Percentiles rank a stretch among this genome's conserved stretches.
These are phyloP conservation scores for Saussurea involucrata DNA, from an alignment of 129 eudicot genomes.

Conservation along the genomic window DNA sequence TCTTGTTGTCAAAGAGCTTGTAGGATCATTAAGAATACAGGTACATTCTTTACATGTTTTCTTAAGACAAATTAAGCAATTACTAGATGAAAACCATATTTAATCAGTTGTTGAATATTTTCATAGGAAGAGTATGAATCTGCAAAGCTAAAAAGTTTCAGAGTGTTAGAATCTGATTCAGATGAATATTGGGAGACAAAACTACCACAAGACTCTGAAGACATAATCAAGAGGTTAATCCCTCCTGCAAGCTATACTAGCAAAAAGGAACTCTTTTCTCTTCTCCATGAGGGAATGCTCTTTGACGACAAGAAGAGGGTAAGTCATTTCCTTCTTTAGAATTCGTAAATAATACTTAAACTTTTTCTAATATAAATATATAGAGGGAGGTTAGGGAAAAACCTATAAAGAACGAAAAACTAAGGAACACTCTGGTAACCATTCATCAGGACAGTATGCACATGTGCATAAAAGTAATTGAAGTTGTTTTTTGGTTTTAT, in stretches of 20 bases:
- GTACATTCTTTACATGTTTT: not conserved
- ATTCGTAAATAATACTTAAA: not conserved
- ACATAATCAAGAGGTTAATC: not conserved
- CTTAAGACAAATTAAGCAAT: not conserved
- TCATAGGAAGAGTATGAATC: not conserved
- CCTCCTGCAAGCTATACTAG: not conserved
- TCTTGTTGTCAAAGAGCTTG: no score
- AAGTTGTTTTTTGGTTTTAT: no score
- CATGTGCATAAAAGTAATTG: no score
- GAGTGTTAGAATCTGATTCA: not conserved
- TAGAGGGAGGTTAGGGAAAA: no score
- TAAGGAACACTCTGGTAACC: no score
- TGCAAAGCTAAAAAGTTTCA: not conserved
- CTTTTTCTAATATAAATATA: not conserved
- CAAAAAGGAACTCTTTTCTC: not conserved
- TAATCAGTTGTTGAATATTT: no score
- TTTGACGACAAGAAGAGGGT: not conserved
- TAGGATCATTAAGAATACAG: no score
- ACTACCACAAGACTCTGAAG: not conserved
- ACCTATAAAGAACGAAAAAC: no score
- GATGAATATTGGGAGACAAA: not conserved
- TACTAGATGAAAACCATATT: not conserved
- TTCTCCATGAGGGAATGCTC: not conserved
- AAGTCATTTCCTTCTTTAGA: not conserved
- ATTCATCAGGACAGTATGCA: no score